A percentile compares a stretch with the other conserved stretches of the same genome.
Evolutionary conservation across 2,329 filamentous ascomycete species (phyloP).

Genomic region (Capronia americana): DNA sequence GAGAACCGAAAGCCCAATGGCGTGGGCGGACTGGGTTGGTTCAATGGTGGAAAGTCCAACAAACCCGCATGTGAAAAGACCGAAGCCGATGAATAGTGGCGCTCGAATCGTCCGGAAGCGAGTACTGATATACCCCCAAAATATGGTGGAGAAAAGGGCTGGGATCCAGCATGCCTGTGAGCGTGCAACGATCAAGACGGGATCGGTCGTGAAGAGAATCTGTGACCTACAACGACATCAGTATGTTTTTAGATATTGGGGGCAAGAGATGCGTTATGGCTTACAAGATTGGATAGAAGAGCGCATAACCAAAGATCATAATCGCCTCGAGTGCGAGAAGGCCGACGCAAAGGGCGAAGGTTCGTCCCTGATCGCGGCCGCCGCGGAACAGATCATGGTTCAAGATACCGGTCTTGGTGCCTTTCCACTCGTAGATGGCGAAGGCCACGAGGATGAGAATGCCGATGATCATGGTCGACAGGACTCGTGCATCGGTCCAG

Average conservation of each 20-base stretch:
- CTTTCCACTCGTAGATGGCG: constrained; percentile 29
- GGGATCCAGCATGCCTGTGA: constrained; percentile 11
- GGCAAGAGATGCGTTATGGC: too few species aligned
- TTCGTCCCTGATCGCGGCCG: constrained; percentile 5
- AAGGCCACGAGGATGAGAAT: constrained; percentile 24
- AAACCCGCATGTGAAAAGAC: constrained; percentile 22
- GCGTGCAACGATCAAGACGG: constrained; percentile 12
- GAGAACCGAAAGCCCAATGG: constrained; percentile 16
- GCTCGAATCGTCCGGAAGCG: constrained; percentile 19
- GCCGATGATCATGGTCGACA: constrained; percentile 27
- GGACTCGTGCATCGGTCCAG: constrained; percentile 21
- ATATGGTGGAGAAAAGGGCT: neutral
- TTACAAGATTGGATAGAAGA: constrained; percentile 34
- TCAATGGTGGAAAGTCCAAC: constrained; percentile 28
- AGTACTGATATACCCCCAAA: constrained; percentile 12
- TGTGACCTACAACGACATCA: neutral
- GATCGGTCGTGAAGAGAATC: constrained; percentile 15
- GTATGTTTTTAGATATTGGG: too few species aligned
- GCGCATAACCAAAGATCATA: constrained; percentile 19
- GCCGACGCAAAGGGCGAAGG: constrained; percentile 22
- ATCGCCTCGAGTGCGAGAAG: constrained; percentile 31
- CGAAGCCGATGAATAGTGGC: constrained; percentile 12
- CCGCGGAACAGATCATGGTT: constrained; percentile 29
- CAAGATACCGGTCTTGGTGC: constrained; percentile 28
- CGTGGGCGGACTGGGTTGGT: constrained; percentile 13